Base-by-base conservation (phyloP, 306 rosid species). In the Cicer chorassanicum region DNA sequence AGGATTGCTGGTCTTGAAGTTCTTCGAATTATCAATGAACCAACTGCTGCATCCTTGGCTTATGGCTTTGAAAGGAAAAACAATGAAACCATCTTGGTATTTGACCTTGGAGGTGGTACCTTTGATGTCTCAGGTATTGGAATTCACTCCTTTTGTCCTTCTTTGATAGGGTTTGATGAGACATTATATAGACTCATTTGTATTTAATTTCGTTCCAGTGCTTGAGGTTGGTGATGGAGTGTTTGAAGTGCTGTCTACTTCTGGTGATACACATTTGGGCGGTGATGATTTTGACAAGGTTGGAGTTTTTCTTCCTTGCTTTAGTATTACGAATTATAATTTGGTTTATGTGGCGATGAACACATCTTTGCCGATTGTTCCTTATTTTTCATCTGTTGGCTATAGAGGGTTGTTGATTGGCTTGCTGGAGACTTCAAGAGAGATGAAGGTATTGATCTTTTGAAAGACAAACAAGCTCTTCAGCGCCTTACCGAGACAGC, bases 201-300 rank as follows among this genome's bases (percentile, higher is more conserved):
- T 66, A 14, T 36, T 43, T n/a, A 2, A 55, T 38, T 70, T 13
- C 6, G 19, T 75, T 55, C 14, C 73, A 92, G 98, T 93, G 18
- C 87, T 93, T 41, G 98, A 93, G 87, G 98, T 93, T 15, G 98
- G 98, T 63, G 98, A 93, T 80, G 98, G 98, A 57, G 98, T 93
- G 36, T 93, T 93, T 78, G 98, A 93, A 81, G 98, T 93, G 80
- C 86, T 93, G 24, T 93, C 98, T 66, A 93, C 98, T 8, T 93
- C 98, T 46, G 98, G 98, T 38, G 98, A 93, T 67, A 93, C 98
- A 2, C 98, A 93, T 82, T 84, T 93, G 88, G 98, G 98, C 21
- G 98, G 98, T 73, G 98, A 93, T 81, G 98, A 93, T 83, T 93
- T 93, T 36, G 98, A 93, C 61, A 93, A 93, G 96, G 98, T 93